Evolutionary conservation across 2,329 filamentous ascomycete genomes (phyloP).

Genomic region (Fusarium sp.): DNA sequence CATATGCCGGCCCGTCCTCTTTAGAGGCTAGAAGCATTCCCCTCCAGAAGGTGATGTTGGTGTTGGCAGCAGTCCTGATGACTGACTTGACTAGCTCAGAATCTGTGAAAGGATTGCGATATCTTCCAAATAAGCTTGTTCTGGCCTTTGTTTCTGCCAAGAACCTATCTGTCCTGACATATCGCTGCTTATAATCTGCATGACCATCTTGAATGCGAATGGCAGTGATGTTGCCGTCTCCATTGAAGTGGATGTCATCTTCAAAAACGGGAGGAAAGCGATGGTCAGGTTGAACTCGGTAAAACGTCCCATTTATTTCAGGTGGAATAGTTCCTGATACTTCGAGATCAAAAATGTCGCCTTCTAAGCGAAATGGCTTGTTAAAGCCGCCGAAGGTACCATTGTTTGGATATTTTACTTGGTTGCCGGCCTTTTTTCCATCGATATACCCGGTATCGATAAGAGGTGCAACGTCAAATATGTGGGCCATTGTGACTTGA

Average conservation of each 20-base stretch:
- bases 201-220: conserved; percentile 9
- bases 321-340: conserved; percentile 3
- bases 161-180: conserved; percentile 20
- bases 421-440: too few relatives aligned
- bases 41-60: conserved; percentile 21
- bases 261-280: conserved; percentile 23
- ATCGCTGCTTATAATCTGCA: conserved; percentile 21
- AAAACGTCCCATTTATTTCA: conserved; percentile 33
- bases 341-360: conserved; percentile 7
- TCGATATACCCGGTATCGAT: too few relatives aligned
- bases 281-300: conserved; percentile 29
- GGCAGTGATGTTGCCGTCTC: conserved; percentile 28
- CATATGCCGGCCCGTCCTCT: conserved; percentile 18
- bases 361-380: conserved; percentile 11
- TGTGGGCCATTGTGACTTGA: too few relatives aligned
- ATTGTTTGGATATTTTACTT: too few relatives aligned
- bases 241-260: conserved; percentile 32
- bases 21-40: conserved; percentile 22
- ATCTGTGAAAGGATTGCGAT: conserved; percentile 25
- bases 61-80: conserved; percentile 24
- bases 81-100: conserved; percentile 12
- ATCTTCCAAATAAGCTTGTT: conserved; percentile 23
- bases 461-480: too few relatives aligned
- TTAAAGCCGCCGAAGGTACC: too few relatives aligned
- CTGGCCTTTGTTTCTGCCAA: conserved; percentile 1